Evolutionary conservation across 1,284 basidiomycete genomes (phyloP).

Genomic region (Marasmius fiardii): DNA sequence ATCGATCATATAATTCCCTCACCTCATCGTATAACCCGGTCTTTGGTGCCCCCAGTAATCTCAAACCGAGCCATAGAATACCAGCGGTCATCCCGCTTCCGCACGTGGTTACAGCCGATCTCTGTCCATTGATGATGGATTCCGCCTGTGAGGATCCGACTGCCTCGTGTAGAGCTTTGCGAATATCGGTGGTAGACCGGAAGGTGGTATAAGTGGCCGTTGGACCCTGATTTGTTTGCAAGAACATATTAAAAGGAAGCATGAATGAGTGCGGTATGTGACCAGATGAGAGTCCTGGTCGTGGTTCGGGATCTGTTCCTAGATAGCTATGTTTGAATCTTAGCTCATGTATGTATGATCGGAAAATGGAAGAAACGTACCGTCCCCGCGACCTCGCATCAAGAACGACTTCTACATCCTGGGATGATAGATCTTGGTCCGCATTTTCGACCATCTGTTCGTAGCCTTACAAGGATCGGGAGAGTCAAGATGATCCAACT

Average conservation of each 20-base stretch:
- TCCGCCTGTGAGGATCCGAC: conserved; percentile 57
- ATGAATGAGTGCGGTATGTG: conserved; percentile 90
- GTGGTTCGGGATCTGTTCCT: conserved; percentile 86
- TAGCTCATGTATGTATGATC: background rate
- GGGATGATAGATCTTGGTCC: conserved; percentile 37
- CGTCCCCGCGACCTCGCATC: conserved; percentile 84
- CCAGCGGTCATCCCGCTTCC: conserved; percentile 98
- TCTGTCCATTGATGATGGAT: conserved; percentile 55
- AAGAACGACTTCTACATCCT: conserved; percentile 69
- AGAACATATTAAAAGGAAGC: conserved; percentile 80
- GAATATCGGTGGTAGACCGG: conserved; percentile 53
- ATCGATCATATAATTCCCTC: conserved; percentile 20
- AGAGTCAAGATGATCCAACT: conserved; percentile 12
- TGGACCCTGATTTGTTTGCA: conserved; percentile 48
- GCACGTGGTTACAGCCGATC: conserved; percentile 69
- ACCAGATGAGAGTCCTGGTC: conserved; percentile 84
- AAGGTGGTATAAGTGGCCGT: conserved; percentile 63
- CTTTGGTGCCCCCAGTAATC: conserved; percentile 56
- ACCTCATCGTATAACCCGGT: conserved; percentile 86
- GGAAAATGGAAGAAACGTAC: conserved; percentile 33
- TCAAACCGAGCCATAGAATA: conserved; percentile 86
- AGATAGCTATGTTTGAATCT: conserved; percentile 51
- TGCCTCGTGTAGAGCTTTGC: conserved; percentile 53
- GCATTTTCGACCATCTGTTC: conserved; percentile 81
- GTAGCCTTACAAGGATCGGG: conserved; percentile 58